A percentile compares a stretch with the other conserved stretches of the same genome.
Evolutionary conservation across 345 rosid species (phyloP).

Genomic region (Odontarrhena argentea): DNA sequence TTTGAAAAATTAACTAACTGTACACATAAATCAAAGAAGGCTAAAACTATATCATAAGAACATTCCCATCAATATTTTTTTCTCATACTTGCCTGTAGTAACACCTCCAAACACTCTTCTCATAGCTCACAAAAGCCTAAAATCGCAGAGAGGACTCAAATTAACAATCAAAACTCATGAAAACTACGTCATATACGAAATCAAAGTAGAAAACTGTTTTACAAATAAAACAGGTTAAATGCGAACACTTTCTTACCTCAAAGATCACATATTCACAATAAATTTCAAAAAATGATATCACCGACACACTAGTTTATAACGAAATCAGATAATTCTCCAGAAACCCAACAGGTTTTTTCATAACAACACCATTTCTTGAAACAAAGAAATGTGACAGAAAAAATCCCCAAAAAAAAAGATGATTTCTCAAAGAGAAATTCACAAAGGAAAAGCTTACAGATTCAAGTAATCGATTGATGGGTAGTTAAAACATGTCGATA

Average conservation of each 20-base stretch:
- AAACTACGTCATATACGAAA: not conserved
- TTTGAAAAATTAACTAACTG: constrained; percentile 3
- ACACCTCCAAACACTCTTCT: constrained; percentile 37
- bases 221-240: not conserved
- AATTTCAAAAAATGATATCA: not conserved
- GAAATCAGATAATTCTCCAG: not conserved
- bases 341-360: not conserved
- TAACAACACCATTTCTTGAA: not conserved
- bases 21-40: not conserved
- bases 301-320: not conserved
- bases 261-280: constrained; percentile 3
- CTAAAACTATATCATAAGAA: not conserved
- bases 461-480: not conserved
- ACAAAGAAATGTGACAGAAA: not conserved
- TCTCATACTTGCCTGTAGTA: constrained; percentile 45
- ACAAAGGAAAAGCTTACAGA: not conserved
- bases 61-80: not conserved
- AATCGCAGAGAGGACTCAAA: not conserved
- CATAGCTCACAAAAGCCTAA: constrained; percentile 38
- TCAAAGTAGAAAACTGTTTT: not conserved
- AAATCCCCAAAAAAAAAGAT: not conserved
- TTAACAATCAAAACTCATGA: not conserved
- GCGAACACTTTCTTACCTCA: not conserved
- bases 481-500: not conserved
- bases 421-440: not conserved